These are phyloP conservation scores for Syncephalis plumigaleata DNA, from an alignment of 371 early-diverging fungal genomes.

Conservation along the genomic window DNA sequence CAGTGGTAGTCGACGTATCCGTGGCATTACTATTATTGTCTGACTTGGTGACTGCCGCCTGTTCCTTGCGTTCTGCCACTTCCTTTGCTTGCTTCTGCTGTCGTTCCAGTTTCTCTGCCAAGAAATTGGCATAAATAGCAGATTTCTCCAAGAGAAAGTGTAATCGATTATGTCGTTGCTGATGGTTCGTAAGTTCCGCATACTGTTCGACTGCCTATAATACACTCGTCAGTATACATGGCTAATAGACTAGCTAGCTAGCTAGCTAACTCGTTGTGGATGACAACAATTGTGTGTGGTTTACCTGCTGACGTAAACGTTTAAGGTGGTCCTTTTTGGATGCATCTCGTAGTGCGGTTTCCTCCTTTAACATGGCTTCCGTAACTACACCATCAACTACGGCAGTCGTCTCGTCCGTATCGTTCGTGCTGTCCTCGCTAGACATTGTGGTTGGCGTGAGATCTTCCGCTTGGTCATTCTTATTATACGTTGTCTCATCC, in stretches of 20 bases:
- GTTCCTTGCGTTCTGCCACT: conserved; percentile 19
- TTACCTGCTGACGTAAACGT: neutral
- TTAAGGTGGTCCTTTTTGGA: neutral
- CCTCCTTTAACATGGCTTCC: neutral
- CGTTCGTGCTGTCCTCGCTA: no score
- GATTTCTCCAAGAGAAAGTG: conserved; percentile 69
- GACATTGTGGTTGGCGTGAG: no score
- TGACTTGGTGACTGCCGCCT: conserved; percentile 7
- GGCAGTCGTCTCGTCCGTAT: no score
- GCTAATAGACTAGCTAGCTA: no score
- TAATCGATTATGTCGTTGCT: conserved; percentile 31
- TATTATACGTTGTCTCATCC: neutral
- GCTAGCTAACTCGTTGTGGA: neutral
- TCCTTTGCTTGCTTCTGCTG: conserved; percentile 53
- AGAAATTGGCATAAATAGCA: conserved; percentile 61
- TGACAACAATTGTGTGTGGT: neutral
- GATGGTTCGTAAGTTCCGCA: neutral
- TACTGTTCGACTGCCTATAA: neutral
- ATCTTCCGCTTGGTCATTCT: no score
- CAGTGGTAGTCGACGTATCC: conserved; percentile 3
- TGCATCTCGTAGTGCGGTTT: neutral
- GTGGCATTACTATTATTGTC: conserved; percentile 6
- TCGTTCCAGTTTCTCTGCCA: conserved; percentile 54
- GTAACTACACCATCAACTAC: no score
- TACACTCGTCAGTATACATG: no score